These are phyloP conservation scores for Diutina rugosa DNA, from an alignment of 1,139 yeast genomes.

Conservation along the genomic window DNA sequence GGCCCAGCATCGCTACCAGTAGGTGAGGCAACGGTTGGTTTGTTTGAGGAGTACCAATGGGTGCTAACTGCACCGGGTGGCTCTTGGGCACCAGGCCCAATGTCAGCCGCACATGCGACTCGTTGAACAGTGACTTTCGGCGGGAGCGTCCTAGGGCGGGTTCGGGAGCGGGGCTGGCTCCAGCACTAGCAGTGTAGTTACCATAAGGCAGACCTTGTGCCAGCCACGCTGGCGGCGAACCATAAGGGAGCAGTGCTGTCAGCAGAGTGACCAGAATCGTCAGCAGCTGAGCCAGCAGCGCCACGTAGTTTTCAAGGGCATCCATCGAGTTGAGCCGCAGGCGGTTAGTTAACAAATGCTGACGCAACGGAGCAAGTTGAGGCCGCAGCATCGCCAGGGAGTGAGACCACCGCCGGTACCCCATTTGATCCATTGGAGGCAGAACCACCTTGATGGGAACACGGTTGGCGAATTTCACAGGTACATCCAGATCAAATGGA, in stretches of 20 bases:
- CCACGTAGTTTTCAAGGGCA: constrained; percentile 25
- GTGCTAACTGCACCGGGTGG: background rate
- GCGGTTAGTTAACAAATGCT: constrained; percentile 20
- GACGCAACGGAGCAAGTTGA: constrained; percentile 11
- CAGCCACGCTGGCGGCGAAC: background rate
- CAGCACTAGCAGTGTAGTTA: background rate
- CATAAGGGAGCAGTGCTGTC: background rate
- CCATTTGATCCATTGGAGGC: constrained; percentile 14
- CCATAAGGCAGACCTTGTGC: background rate
- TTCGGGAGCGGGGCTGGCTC: background rate
- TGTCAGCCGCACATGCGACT: constrained; percentile 29
- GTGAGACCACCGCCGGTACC: constrained; percentile 8
- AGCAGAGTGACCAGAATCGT: constrained; percentile 24
- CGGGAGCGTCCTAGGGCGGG: constrained; percentile 10
- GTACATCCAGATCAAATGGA: background rate
- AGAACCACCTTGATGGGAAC: constrained; percentile 32
- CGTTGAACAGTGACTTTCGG: constrained; percentile 32
- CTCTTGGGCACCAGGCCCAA: constrained; percentile 17
- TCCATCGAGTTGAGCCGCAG: constrained; percentile 32
- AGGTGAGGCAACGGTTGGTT: constrained; percentile 2
- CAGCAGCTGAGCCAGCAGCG: constrained; percentile 27
- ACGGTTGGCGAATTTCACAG: constrained; percentile 25
- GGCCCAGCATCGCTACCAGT: constrained; percentile 2
- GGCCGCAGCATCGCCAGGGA: constrained; percentile 11
- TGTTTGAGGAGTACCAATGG: background rate